Evolutionary conservation across 2,329 filamentous ascomycete genomes (phyloP), one percentile per base, ranked within the genome.

Genomic region (Thelonectria blattea): DNA sequence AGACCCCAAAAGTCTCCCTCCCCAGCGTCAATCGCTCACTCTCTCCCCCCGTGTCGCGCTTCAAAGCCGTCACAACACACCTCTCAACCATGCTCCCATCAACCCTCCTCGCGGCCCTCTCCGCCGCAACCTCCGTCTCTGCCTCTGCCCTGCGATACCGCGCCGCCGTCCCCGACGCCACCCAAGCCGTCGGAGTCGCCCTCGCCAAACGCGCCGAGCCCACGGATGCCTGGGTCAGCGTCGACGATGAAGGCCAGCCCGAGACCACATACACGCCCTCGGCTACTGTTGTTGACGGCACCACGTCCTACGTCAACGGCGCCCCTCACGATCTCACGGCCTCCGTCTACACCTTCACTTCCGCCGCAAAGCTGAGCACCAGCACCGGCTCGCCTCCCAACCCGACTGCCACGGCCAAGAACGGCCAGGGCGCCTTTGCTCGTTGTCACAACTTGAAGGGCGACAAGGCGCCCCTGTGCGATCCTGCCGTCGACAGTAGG

Each of bases 201-300:
- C 56, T 72, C 30, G 64, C 67, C 58, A 66, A 68, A 64, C 65
- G 71, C 47, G 67, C 73, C 48, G 71, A 70, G n/a, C 72, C 75
- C 43, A 78, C 79, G 6, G 78, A 78, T 18, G 76, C 79, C 34
- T 87, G 84, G 84, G 80, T 86, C 48, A 78, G 76, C 4, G 80
- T 86, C 61, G 75, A 80, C 69, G 76, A 79, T 52, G 75, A 81
- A 45, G 81, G 80, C 65, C 73, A 73, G 34, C 78, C 82, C 20
- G 66, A 61, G 15, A 76, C 71, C 47, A 86, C 83, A 10, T 73
- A 81, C 60, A 85, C 83, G 11, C 83, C 84, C 12, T 74, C 78
- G 12, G 65, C 76, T 30, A 83, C 77, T 46, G 82, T 81, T 22
- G 69, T 82, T 61, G 67, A 73, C 63, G 83, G 82, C 51, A 78